Conservation (phyloP, 1,284 basidiomycete genomes). For the Violaceomyces palustris region DNA sequence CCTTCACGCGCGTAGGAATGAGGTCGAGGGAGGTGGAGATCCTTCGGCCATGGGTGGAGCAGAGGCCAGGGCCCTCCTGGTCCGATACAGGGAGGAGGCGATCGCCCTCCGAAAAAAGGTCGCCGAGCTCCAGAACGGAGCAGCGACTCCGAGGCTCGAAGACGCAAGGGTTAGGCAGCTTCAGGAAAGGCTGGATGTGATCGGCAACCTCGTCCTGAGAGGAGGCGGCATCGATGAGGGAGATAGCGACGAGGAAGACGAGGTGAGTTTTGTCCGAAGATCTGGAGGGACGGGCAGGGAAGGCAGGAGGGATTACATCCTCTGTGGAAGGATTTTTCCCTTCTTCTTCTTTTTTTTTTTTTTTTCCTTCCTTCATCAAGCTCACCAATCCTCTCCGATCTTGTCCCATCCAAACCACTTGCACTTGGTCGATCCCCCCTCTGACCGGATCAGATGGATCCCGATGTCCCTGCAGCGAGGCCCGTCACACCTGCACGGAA, state of each 20-base stretch:
- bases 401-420: too few relatives aligned
- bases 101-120: conserved; percentile 38
- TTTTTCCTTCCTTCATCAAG: too few relatives aligned
- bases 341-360: too few relatives aligned
- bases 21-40: conserved; percentile 58
- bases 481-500: conserved; percentile 27
- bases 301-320: too few relatives aligned
- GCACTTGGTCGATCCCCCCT: too few relatives aligned
- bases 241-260: conserved; percentile 1
- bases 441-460: not conserved
- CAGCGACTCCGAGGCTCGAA: conserved; percentile 3
- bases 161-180: conserved; percentile 26
- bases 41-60: conserved; percentile 11
- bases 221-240: conserved; percentile 19
- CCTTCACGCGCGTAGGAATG: conserved; percentile 83
- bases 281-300: too few relatives aligned
- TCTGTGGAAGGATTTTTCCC: too few relatives aligned
- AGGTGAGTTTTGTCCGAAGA: too few relatives aligned
- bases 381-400: too few relatives aligned
- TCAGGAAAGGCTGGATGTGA: conserved; percentile 37
- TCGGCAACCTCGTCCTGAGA: conserved; percentile 38
- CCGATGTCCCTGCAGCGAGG: conserved; percentile 9
- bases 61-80: conserved; percentile 41
- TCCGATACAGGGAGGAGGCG: conserved; percentile 43
- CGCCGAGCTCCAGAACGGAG: conserved; percentile 14